These are phyloP conservation scores for Grosmannia huntii DNA, from an alignment of 2,329 filamentous ascomycete species.

Conservation along the genomic window DNA sequence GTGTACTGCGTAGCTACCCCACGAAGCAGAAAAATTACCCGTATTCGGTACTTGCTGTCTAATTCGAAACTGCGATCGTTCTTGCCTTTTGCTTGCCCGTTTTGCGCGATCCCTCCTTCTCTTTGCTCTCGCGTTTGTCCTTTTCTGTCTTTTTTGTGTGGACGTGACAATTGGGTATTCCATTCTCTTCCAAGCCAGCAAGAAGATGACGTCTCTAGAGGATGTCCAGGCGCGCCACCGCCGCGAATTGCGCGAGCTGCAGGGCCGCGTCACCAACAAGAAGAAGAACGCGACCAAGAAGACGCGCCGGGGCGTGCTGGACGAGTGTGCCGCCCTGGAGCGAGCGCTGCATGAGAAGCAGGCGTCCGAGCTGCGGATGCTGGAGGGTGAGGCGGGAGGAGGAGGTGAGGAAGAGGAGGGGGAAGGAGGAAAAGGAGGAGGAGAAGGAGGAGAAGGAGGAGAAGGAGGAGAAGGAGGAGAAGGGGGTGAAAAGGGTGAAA, in stretches of 20 bases:
- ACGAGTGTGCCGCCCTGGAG: constrained; percentile 64
- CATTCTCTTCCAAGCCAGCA: neutral
- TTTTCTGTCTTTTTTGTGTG: neutral
- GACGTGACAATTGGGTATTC: neutral
- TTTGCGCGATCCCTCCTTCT: neutral
- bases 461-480: too few relatives aligned
- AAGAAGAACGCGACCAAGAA: constrained; percentile 95
- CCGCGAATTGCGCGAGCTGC: constrained; percentile 79
- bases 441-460: neutral
- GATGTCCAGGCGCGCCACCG: constrained; percentile 63
- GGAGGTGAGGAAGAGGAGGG: constrained; percentile 9
- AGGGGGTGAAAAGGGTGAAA: too few relatives aligned
- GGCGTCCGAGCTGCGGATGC: constrained; percentile 39
- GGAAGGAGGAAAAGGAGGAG: constrained; percentile 14
- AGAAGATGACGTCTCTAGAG: constrained; percentile 53
- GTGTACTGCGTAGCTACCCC: neutral
- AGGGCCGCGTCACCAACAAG: constrained; percentile 78
- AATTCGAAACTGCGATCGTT: neutral
- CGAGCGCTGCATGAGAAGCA: constrained; percentile 54
- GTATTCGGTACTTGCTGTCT: neutral
- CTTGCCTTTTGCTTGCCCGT: neutral
- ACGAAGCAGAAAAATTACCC: neutral
- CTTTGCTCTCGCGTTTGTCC: neutral
- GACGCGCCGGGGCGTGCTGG: constrained; percentile 61
- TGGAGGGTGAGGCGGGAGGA: too few relatives aligned